phyloP scores from a whole-genome alignment of 2,329 filamentous ascomycete species.

The Microdochium bolleyi region DNA sequence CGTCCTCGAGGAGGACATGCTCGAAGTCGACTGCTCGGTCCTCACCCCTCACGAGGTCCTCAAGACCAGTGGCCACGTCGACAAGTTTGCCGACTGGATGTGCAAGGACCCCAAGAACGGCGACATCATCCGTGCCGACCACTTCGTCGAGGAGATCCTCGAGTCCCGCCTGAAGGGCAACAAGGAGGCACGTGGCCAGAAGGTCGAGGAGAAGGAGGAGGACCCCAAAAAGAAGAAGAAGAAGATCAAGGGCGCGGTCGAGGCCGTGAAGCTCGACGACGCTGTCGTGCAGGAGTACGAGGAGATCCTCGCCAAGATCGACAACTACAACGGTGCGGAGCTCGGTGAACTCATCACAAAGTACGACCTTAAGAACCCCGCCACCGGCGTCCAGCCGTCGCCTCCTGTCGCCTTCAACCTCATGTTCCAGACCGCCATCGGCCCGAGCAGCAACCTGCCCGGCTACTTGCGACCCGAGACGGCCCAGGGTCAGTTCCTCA shows the following conservation, averaged over 20 bases:
- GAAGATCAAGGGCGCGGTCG: slow-evolving; percentile 72
- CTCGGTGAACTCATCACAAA: slow-evolving; percentile 85
- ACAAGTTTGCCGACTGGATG: slow-evolving; percentile 99
- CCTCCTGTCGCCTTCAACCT: slow-evolving; percentile 92
- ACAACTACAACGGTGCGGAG: slow-evolving; percentile 86
- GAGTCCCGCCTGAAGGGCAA: slow-evolving; percentile 82
- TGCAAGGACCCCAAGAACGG: slow-evolving; percentile 97
- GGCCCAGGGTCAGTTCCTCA: slow-evolving; percentile 95
- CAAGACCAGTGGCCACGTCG: slow-evolving; percentile 93
- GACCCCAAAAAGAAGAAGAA: slow-evolving; percentile 64
- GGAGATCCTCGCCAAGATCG: slow-evolving; percentile 83
- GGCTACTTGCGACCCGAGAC: slow-evolving; percentile 91
- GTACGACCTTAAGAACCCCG: slow-evolving; percentile 84
- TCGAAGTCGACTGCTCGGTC: slow-evolving; percentile 90
- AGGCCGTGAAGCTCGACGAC: slow-evolving; percentile 81
- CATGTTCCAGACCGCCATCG: slow-evolving; percentile 96
- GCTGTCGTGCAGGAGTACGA: slow-evolving; percentile 82
- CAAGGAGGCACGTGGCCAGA: slow-evolving; percentile 83
- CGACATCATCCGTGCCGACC: slow-evolving; percentile 92
- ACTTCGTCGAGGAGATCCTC: slow-evolving; percentile 91
- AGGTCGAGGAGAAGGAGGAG: slow-evolving; percentile 69
- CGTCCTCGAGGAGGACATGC: slow-evolving; percentile 87
- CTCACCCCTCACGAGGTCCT: slow-evolving; percentile 89
- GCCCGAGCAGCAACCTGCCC: slow-evolving; percentile 78
- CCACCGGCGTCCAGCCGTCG: slow-evolving; percentile 66